These are phyloP conservation scores for Heliosperma pusillum DNA, from an alignment of 148 eudicot species.

Conservation along the genomic window DNA sequence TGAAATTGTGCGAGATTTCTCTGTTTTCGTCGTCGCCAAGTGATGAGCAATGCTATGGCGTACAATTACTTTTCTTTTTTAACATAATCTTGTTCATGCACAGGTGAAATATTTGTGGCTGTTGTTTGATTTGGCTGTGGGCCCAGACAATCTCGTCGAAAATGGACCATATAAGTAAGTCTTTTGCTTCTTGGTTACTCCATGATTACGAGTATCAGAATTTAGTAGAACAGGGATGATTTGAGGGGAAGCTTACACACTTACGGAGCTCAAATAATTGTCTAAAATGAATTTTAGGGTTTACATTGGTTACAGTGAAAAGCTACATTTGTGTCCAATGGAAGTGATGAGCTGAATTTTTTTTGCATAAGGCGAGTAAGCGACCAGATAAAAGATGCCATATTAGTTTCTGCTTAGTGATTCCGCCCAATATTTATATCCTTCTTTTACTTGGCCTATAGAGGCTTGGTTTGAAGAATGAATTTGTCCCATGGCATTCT, in stretches of 20 bases:
- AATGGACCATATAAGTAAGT: slow-evolving; percentile 95
- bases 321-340: neutral
- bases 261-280: neutral
- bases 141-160: slow-evolving; percentile 94
- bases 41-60: neutral
- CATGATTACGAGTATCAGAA: neutral
- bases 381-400: neutral
- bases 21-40: neutral
- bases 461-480: neutral
- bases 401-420: neutral
- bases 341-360: neutral
- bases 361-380: neutral
- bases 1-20: slow-evolving; percentile 1
- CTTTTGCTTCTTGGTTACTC: slow-evolving; percentile 8
- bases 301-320: neutral
- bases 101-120: slow-evolving; percentile 98
- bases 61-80: neutral
- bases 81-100: slow-evolving; percentile 11
- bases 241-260: neutral
- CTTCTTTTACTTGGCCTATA: neutral
- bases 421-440: neutral
- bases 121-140: slow-evolving; percentile 96
- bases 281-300: neutral
- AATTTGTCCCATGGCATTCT: neutral
- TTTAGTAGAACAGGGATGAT: neutral